Base-by-base conservation (phyloP, 805 yeast species). In the Ogataea paraovalis region DNA sequence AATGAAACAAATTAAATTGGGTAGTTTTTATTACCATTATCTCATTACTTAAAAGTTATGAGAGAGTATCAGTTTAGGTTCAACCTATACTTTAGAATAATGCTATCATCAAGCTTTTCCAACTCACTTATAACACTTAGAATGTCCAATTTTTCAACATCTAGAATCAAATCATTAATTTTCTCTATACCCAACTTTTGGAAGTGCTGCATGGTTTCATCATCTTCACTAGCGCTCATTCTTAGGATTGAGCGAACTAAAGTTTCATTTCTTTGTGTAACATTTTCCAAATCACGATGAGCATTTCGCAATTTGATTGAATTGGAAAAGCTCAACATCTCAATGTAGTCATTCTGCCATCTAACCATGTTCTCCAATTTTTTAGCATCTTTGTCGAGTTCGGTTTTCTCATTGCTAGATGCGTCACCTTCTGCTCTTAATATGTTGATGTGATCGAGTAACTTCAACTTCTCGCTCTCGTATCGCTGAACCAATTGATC, bases 401-500 rank as follows among this genome's bases (percentile, higher is more conserved):
- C 22, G 18, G 16, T 34, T 13, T 22, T 23, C 5, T 33, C 33
- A 4, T 19, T n/a, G 10, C 10, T 41, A 2, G 19, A 4, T 3
- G 27, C 42, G 13, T 22, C 41, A 4, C 22, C 23, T 12, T 39
- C 38, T 5, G 20, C 34, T 34, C 55, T 55, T 39, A 60, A 37
- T 14, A 39, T 42, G 12, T 47, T 46, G 16, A 59, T 59, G 28
- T 55, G 52, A 4, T 44, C 40, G 18, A 58, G 42, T 30, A 61
- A 41, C 21, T 54, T 47, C 22, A 52, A 43, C 32, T 56, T 62
- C 38, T 66, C 68, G 14, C 25, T 42, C 44, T 64, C 62, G 37
- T 56, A 61, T 14, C 58, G 57, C 28, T 46, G 51, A 6, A 59
- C 50, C 27, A 55, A 61, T 34, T 62, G 61, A 27, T 66, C 70